A percentile compares a stretch with the other conserved stretches of the same genome.
Evolutionary conservation across 352 stramenopile species (phyloP).

Genomic region (Globisporangium echinulatum): DNA sequence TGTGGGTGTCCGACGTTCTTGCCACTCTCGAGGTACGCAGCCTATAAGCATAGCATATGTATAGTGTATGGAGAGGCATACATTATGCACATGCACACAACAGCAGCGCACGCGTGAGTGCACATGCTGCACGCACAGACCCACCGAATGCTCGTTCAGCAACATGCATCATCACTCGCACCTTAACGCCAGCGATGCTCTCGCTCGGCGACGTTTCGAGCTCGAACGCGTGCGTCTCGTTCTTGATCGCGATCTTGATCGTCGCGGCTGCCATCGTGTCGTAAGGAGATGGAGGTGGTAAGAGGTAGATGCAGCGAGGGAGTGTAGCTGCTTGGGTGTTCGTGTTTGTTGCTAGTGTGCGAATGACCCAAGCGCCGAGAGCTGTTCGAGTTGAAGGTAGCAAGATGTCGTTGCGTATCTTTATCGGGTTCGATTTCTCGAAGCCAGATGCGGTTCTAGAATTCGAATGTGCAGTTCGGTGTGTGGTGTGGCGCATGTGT

Average conservation of each 20-base stretch:
- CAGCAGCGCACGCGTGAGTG: too few species aligned
- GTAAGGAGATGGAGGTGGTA: too few species aligned
- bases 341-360: neutral
- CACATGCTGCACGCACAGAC: too few species aligned
- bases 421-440: neutral
- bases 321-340: too few species aligned
- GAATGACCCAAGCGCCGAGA: neutral
- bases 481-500: neutral
- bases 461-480: neutral
- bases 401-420: neutral
- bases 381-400: neutral
- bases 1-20: conserved; percentile 60
- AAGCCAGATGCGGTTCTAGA: neutral
- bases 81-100: neutral
- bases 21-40: conserved; percentile 69
- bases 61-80: neutral
- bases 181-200: conserved; percentile 77
- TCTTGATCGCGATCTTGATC: conserved; percentile 82
- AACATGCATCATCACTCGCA: conserved; percentile 1
- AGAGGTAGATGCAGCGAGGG: too few species aligned
- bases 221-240: conserved; percentile 56
- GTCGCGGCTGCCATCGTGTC: conserved; percentile 16
- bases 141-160: too few species aligned
- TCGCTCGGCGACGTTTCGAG: conserved; percentile 66
- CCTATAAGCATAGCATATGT: conserved; percentile 12